Base-by-base conservation (phyloP, 164 flowering plant species). In the Taxillus chinensis region DNA sequence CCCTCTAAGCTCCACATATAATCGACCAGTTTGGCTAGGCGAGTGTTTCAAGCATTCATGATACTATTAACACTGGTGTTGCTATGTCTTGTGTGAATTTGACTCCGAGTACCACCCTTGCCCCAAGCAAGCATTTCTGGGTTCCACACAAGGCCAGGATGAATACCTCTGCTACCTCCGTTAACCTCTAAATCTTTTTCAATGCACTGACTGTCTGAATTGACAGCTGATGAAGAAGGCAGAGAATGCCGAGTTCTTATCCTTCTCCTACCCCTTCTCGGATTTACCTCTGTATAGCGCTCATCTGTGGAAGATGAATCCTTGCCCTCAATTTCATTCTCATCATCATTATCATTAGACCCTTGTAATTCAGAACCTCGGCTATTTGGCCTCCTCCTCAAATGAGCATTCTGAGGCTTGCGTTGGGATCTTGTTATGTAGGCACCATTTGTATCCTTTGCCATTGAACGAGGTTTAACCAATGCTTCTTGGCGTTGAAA, bases 51-150 rank as follows among this genome's bases (percentile, higher is more conserved):
- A 3, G 80, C 68, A 72, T 64, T 78, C 73, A 77, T 82, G 61
- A 71, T 71, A 63, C 71, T 77, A 58, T 75, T 55, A 64, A 79
- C 81, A 64, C 78, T 74, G 5, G 65, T 14, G 67, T 73, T 75
- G 2, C 91, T 84, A 74, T 85, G 75, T 39, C 92, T 74, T 7
- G 79, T 85, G 73, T 83, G 78, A 71, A n/a, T n/a, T n/a, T n/a
- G n/a, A n/a, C 97, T 90, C 40, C 97, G 74, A 13, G 70, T 64
- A 15, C 98, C 92, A 45, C 90, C 96, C 71, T 73, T 71, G 13
- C 96, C 98, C 98, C 98, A 92, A 45, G 79, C 78, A 61, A 86
- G 85, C 64, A 76, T 80, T 70, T 92, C 92, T 2, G 92, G 65
- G 58, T 64, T 74, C 50, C 85, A 81, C 10, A 71, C 74, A 66